A percentile compares a stretch with the other conserved stretches of the same genome.
phyloP scores from a whole-genome alignment of 2,329 filamentous ascomycete species.

The Calonectria pseudoturangicola region DNA sequence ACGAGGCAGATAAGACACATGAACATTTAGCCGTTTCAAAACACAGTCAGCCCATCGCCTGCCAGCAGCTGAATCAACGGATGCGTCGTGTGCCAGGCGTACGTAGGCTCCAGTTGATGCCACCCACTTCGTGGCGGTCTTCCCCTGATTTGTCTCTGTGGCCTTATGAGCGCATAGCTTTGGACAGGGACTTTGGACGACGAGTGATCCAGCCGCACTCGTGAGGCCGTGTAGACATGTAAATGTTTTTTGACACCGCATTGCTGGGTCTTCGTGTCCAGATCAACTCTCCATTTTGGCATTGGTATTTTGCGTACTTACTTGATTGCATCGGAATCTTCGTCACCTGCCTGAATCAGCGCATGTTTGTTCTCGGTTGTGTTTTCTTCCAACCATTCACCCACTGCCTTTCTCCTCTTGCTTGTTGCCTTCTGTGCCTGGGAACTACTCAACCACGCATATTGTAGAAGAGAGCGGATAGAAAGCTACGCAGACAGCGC shows the following conservation, averaged over 20 bases:
- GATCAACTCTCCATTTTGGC: too few species aligned
- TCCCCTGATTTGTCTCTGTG: not conserved
- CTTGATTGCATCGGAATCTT: too few species aligned
- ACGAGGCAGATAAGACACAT: not conserved
- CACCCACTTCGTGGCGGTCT: not conserved
- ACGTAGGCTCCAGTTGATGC: not conserved
- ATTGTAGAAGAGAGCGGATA: not conserved
- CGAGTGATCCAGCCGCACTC: not conserved
- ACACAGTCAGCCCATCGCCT: constrained; percentile 12
- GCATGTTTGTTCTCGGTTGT: not conserved
- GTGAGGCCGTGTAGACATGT: not conserved
- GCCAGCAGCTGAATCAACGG: not conserved
- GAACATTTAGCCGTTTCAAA: constrained; percentile 2
- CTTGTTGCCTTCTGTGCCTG: not conserved
- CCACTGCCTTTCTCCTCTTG: not conserved
- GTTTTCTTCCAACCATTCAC: not conserved
- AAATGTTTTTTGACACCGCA: too few species aligned
- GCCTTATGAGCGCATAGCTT: not conserved
- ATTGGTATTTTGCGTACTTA: too few species aligned
- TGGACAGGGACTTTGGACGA: too few species aligned
- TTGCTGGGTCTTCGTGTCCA: too few species aligned
- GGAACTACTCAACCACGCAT: not conserved
- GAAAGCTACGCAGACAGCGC: not conserved
- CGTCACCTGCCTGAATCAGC: not conserved
- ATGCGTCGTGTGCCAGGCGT: too few species aligned